Conservation (phyloP, 495 filamentous ascomycete genomes). For the Neurospora sp. region DNA sequence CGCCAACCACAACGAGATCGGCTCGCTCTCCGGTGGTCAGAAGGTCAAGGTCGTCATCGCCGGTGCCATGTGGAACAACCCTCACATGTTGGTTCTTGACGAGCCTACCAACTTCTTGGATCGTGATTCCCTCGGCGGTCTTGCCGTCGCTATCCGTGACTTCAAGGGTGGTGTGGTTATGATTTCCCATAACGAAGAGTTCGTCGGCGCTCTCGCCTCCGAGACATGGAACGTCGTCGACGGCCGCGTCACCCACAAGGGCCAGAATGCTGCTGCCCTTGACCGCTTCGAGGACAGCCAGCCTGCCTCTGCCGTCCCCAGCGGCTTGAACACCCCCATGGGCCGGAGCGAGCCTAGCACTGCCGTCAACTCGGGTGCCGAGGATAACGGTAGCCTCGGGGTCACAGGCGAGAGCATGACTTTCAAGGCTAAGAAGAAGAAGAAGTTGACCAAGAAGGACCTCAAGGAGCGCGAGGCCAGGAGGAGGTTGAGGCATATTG, state of each 20-base stretch:
- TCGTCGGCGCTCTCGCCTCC: slow-evolving; percentile 85
- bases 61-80: slow-evolving; percentile 99
- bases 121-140: slow-evolving; percentile 87
- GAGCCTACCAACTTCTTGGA: slow-evolving; percentile 99
- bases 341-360: slow-evolving; percentile 32
- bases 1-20: slow-evolving; percentile 97
- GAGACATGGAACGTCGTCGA: slow-evolving; percentile 93
- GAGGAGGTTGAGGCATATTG: slow-evolving; percentile 83
- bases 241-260: slow-evolving; percentile 76
- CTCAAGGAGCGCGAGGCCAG: slow-evolving; percentile 85
- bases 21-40: slow-evolving; percentile 93
- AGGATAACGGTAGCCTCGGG: slow-evolving; percentile 43
- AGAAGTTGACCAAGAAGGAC: slow-evolving; percentile 96
- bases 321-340: slow-evolving; percentile 26
- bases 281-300: slow-evolving; percentile 80
- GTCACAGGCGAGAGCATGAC: slow-evolving; percentile 51
- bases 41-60: slow-evolving; percentile 99
- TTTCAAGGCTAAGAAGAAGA: slow-evolving; percentile 88
- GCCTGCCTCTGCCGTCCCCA: slow-evolving; percentile 48
- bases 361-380: slow-evolving; percentile 75
- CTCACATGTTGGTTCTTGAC: slow-evolving; percentile 92
- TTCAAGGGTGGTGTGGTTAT: slow-evolving; percentile 97
- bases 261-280: slow-evolving; percentile 54
- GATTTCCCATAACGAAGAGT: slow-evolving; percentile 99
- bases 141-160: slow-evolving; percentile 93